A percentile compares a stretch with the other conserved stretches of the same genome.
Evolutionary conservation across 2,329 filamentous ascomycete species (phyloP).

Genomic region (Colletotrichum simmondsii): DNA sequence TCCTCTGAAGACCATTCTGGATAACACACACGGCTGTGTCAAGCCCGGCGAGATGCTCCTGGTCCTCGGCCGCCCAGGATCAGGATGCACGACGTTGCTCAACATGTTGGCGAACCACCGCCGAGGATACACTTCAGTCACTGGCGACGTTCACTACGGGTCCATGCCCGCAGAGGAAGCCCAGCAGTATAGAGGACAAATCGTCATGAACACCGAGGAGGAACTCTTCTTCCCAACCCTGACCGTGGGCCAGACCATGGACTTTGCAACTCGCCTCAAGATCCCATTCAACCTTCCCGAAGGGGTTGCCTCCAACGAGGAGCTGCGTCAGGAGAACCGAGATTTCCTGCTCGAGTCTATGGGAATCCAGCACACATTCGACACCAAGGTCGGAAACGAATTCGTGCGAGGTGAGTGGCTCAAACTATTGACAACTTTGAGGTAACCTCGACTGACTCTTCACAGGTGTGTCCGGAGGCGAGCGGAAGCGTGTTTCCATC

Average conservation of each 20-base stretch:
- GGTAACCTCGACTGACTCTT: too few species aligned
- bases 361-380: conserved; percentile 67
- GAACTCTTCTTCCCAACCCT: conserved; percentile 73
- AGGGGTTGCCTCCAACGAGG: conserved; percentile 52
- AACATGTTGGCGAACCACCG: conserved; percentile 76
- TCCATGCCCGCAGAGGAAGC: conserved; percentile 58
- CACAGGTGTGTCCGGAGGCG: conserved; percentile 68
- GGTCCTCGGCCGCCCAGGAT: conserved; percentile 75
- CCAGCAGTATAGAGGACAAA: conserved; percentile 65
- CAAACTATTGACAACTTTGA: too few species aligned
- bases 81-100: conserved; percentile 77
- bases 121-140: conserved; percentile 66
- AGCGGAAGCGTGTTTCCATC: conserved; percentile 76
- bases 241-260: conserved; percentile 76
- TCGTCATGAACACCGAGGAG: conserved; percentile 79
- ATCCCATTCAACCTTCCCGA: conserved; percentile 60
- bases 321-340: conserved; percentile 57
- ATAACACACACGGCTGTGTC: conserved; percentile 74
- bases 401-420: conserved; percentile 63
- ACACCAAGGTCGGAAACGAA: conserved; percentile 76
- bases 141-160: conserved; percentile 69
- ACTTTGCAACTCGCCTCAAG: conserved; percentile 74
- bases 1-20: conserved; percentile 72
- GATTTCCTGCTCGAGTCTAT: conserved; percentile 68
- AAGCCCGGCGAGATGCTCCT: conserved; percentile 79